Percentiles rank a stretch among this genome's conserved stretches.
These are phyloP conservation scores for Pseudozyma flocculosa DNA, from an alignment of 1,284 basidiomycete species.

Conservation along the genomic window DNA sequence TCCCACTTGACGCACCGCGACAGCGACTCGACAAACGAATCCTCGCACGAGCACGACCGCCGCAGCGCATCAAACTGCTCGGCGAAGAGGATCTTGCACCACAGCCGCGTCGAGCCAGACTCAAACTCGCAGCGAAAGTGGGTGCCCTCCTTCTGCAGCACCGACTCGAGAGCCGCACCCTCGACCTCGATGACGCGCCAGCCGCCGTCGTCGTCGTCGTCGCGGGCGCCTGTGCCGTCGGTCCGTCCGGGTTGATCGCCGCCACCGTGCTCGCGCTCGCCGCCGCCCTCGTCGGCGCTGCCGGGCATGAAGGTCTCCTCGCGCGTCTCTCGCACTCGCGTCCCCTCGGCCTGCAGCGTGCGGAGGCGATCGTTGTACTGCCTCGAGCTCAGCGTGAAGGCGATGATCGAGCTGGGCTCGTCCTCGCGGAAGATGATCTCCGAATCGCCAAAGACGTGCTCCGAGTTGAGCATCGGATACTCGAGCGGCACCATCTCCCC, in stretches of 20 bases:
- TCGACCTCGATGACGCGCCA: slow-evolving; percentile 32
- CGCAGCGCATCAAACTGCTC: slow-evolving; percentile 96
- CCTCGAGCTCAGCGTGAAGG: slow-evolving; percentile 85
- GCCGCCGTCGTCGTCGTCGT: too few species aligned
- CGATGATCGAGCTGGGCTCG: slow-evolving; percentile 97
- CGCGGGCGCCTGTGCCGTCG: too few species aligned
- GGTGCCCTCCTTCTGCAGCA: slow-evolving; percentile 47
- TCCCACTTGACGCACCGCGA: slow-evolving; percentile 96
- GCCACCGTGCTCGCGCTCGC: slow-evolving; percentile 23
- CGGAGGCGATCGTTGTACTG: slow-evolving; percentile 65
- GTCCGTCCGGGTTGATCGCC: too few species aligned
- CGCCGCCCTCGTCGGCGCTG: slow-evolving; percentile 63
- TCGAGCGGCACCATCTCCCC: slow-evolving; percentile 63
- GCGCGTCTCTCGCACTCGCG: slow-evolving; percentile 11
- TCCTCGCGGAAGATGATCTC: slow-evolving; percentile 86
- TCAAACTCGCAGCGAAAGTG: slow-evolving; percentile 57
- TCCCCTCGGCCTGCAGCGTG: slow-evolving; percentile 32
- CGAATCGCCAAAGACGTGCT: slow-evolving; percentile 82
- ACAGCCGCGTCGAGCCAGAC: slow-evolving; percentile 79
- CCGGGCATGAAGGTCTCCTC: slow-evolving; percentile 63
- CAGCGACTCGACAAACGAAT: slow-evolving; percentile 87
- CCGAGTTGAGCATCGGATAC: slow-evolving; percentile 61
- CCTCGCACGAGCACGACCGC: slow-evolving; percentile 87
- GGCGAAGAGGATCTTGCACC: slow-evolving; percentile 88
- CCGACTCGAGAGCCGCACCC: slow-evolving; percentile 33